A percentile compares a stretch with the other conserved stretches of the same genome.
Evolutionary conservation across 495 filamentous ascomycete species (phyloP).

Genomic region (Cercophora newfieldiana): DNA sequence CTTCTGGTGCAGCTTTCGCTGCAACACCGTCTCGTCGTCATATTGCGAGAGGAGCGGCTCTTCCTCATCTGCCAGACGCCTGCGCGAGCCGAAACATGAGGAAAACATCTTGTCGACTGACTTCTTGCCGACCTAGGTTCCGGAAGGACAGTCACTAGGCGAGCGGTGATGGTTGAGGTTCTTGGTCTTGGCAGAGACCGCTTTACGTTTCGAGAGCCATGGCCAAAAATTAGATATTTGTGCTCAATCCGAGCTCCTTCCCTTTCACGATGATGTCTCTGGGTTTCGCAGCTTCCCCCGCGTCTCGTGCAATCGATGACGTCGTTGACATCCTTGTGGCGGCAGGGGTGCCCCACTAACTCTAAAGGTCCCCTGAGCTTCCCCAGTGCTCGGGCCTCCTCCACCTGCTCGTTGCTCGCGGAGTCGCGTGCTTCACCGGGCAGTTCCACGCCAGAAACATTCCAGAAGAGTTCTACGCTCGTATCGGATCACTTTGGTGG

Average conservation of each 20-base stretch:
- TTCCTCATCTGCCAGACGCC: constrained; percentile 26
- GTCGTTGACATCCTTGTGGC: constrained; percentile 5
- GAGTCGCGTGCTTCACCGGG: no score
- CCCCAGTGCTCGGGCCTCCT: neutral
- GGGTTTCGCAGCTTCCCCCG: neutral
- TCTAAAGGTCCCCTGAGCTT: neutral
- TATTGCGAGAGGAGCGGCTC: constrained; percentile 84
- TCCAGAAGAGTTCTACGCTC: no score
- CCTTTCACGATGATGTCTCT: neutral
- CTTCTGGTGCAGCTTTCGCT: constrained; percentile 78
- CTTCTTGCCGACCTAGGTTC: neutral
- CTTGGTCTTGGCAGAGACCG: neutral
- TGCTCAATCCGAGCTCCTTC: neutral
- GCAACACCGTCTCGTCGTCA: constrained; percentile 75
- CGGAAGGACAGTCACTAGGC: neutral
- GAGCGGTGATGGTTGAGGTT: neutral
- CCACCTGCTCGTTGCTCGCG: neutral
- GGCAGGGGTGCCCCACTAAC: neutral
- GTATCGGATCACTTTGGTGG: no score
- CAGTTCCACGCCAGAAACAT: neutral
- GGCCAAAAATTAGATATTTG: neutral
- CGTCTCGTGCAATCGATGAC: constrained; percentile 3
- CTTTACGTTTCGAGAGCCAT: neutral
- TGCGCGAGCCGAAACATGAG: constrained; percentile 33
- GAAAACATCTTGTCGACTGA: constrained; percentile 21